Evolutionary conservation across 192 early-diverging fungal species (phyloP), one percentile per base, ranked within the genome.

Genomic region (Coemansia sp.): DNA sequence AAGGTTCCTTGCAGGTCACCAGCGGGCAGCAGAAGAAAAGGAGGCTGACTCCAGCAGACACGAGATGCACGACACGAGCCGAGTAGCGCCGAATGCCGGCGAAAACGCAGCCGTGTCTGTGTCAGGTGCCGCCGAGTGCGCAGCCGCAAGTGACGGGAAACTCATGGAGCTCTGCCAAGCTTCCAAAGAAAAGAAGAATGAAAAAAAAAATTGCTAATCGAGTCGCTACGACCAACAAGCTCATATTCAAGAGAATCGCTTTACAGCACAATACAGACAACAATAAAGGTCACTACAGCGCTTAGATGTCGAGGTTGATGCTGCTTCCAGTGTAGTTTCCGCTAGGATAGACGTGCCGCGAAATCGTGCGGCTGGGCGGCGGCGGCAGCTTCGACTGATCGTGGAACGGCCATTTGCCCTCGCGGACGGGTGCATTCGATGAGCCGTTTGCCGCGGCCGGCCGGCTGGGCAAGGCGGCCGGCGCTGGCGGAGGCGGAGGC

Each of bases 341-440:
- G 44, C 65, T 75, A 2, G 72, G 72, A 35, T 75, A 75, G 29
- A 53, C 41, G 38, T 64, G 72, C 25, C 47, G 47, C 4, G 64
- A 14, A 15, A 60, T 56, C 35, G 34, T 53, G 3, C 32, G 38
- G 9, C n/a, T 21, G 4, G 62, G 67, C 22, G 66, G 67, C 15
- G 61, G 54, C 11, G 73, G 58, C 25, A 76, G 52, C 27, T 62
- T 62, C 0, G 73, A 34, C 3, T 58, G 39, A 8, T 54, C 12
- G 53, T 76, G 73, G 43, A 76, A 76, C 5, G 73, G 62, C 73
- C 73, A 76, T 29, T 60, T 64, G 50, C 73, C 73, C 41, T 76
- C 73, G 8, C 62, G 45, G n/a, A 69, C 54, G 2, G 73, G 73
- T 12, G 70, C 67, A 15, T 36, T 36, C 17, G 42, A 34, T 25